Base-by-base conservation (phyloP, 1,284 basidiomycete genomes). In the Cutaneotrichosporon sp. region DNA sequence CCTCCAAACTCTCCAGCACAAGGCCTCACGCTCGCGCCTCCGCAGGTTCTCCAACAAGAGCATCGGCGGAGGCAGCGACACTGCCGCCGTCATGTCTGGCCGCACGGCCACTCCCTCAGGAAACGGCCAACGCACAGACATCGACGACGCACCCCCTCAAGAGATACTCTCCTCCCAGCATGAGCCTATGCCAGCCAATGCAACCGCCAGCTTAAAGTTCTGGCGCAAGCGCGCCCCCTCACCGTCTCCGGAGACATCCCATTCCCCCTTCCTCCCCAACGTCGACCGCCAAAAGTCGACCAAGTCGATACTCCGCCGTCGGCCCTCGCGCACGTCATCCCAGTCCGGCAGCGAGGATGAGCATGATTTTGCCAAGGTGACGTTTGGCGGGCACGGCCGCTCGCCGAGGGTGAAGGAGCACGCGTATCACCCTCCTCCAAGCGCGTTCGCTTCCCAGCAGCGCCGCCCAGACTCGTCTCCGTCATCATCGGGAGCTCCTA, bases 1-100 rank as follows among this genome's bases (percentile, higher is more conserved):
- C 27, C 38, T 58, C 19, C 54, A 52, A 44, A 55, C 57, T 2
- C 39, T 55, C 16, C 48, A 52, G 41, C 44, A 55, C 47, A 55
- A 55, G 53, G 53, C 53, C 5, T 52, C 53, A 4, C 50, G 45
- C 33, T 26, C 42, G 14, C 50, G 50, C n/a, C 57, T 59, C n/a
- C 52, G 57, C 33, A 55, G 51, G 50, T 31, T 26, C 31, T 46
- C 43, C 17, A 44, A 38, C 35, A 38, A 44, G 38, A 26, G 32
- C 39, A 10, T 22, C 5, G 25, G 34, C 22, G 43, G 29, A 10
- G 29, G 20, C 31, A 24, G 27, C 24, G 37, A 27, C 7, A 25
- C 17, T 7, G 37, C 42, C 17, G 24, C 42, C 19, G 42, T 44
- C 22, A 22, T 38, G 35, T 12, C 38, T 7, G 14, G 22, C 6